Base-by-base conservation (phyloP, 306 rosid species). In the Vachellia collinsii region DNA sequence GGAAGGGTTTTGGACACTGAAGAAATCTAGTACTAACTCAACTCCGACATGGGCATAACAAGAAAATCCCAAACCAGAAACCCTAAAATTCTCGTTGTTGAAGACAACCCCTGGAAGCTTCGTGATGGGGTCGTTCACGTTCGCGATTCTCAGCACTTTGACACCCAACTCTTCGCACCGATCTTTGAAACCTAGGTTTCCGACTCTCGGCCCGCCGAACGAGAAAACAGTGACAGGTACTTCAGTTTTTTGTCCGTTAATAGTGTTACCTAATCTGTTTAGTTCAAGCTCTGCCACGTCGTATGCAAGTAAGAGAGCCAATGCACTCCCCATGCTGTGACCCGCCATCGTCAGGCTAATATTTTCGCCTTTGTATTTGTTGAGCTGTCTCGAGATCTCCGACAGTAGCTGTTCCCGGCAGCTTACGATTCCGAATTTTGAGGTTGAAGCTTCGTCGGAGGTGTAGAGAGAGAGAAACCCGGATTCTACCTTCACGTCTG, bases 241-340 rank as follows among this genome's bases (percentile, higher is more conserved):
- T 19, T 51, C 46, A 7, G 11, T 19, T 11, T 19, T 38, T 11
- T 13, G 42, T 34, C n/a, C 7, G 56, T 43, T 77, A 29, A 50
- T 67, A 36, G 44, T 36, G 44, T 29, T 12, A 34, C 71, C 71
- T 17, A 39, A 0, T 39, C 58, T 76, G 62, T 88, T 92, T 23
- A 94, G 74, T 2, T 94, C 97, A 12, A 94, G 89, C 85, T 94
- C 99, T 0, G 97, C 87, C 59, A 94, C 85, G 77, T 94, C 99
- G 56, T 93, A 94, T 0, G 97, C 97, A n/a, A 94, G 91, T 34
- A 94, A 91, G 13, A 90, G 83, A 38, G 95, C 97, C 62, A 94
- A 61, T 13, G 99, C 93, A 79, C 99, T 94, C 4, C 99, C 99
- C 97, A 94, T 88, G 85, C 99, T 94, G 47, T 94, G 99, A 34